phyloP scores from a whole-genome alignment of 2,329 filamentous ascomycete genomes.

The Claviceps fusiformis region DNA sequence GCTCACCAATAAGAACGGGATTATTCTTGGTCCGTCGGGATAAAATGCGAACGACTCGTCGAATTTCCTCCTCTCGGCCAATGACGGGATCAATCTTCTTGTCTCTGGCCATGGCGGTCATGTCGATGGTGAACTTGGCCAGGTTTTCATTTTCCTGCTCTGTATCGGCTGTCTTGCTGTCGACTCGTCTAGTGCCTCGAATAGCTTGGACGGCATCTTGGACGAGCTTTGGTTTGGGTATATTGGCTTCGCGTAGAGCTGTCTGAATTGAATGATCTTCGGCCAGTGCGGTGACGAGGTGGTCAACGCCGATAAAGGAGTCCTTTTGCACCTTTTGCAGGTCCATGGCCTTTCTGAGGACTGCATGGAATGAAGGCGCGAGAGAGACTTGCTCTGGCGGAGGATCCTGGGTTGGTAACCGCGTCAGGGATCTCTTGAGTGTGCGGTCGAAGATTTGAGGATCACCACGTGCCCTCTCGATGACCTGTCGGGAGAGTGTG shows the following conservation, averaged over 20 bases:
- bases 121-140: constrained; percentile 96
- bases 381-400: constrained; percentile 80
- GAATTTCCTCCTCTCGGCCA: constrained; percentile 89
- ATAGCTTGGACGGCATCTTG: constrained; percentile 86
- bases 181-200: constrained; percentile 81
- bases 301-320: constrained; percentile 85
- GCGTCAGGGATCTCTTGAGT: constrained; percentile 82
- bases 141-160: constrained; percentile 91
- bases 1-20: constrained; percentile 92
- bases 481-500: constrained; percentile 87
- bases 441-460: constrained; percentile 76
- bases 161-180: constrained; percentile 89
- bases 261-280: constrained; percentile 66
- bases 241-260: constrained; percentile 70
- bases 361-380: constrained; percentile 66
- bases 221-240: constrained; percentile 81
- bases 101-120: constrained; percentile 91
- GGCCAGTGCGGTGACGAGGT: constrained; percentile 72
- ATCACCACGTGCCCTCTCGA: constrained; percentile 89
- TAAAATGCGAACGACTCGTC: constrained; percentile 80
- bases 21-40: constrained; percentile 97
- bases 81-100: constrained; percentile 98
- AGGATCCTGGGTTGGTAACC: constrained; percentile 85
- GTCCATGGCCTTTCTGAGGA: constrained; percentile 74
- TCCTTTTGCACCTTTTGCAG: constrained; percentile 97